Base-by-base conservation (phyloP, 2,329 filamentous ascomycete species). In the Elsinoe australis region DNA sequence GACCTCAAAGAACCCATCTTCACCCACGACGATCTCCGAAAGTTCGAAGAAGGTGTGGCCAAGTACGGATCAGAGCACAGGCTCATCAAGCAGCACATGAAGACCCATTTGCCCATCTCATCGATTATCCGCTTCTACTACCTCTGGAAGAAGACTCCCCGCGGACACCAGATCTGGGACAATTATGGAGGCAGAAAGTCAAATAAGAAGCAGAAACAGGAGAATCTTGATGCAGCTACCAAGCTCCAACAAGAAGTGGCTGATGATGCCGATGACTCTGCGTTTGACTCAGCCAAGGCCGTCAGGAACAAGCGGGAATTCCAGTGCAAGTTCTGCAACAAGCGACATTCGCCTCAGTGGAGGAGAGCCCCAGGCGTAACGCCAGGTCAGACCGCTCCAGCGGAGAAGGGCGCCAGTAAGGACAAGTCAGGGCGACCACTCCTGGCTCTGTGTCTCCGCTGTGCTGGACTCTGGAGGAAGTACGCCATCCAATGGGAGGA, bases 401-500 rank as follows among this genome's bases (percentile, higher is more conserved):
- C 74, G 3, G 80, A 94, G 7, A 74, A 76, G 47, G 85, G 83
- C 58, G 76, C 76, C 58, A 62, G 61, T 33, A 89, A 88, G 65
- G 87, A 95, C 55, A 94, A 90, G 62, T 79, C 78, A 9, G 72
- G 75, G 12, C 80, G 84, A 57, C 80, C 84, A 28, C 78, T 94
- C 14, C 76, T 89, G 41, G 89, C 90, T 3, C 75, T 98, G 3
- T 98, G 92, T 63, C 77, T 88, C 50, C 81, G 90, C 51, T 98
- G 92, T 61, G 89, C 89, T 19, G 82, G 92, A 59, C 72, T 98
- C 6, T 98, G 92, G 92, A 83, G 92, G 42, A 86, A 90, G 55
- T 98, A 98, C 65, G 90, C 84, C 12, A 87, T 98, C 53, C 87
- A 94, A 56, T 98, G 87, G 81, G 92, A 96, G 65, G 87, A 94